phyloP scores from a whole-genome alignment of 768 basidiomycete species.

The Amylocystis lapponica region DNA sequence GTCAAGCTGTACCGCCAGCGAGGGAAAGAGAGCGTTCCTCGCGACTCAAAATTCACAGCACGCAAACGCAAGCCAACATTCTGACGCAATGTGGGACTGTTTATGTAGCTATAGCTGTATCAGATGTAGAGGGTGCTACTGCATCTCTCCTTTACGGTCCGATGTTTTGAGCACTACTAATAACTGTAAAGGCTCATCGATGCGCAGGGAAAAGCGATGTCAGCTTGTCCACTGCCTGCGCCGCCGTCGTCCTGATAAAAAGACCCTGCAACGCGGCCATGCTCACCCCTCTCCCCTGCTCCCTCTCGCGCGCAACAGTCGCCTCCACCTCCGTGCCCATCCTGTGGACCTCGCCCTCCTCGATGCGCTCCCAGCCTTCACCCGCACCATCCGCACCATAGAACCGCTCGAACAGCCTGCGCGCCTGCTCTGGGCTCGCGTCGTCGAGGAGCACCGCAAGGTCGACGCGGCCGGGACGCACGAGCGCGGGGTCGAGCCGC shows the following conservation, averaged over 20 bases:
- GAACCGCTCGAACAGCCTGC: slow-evolving; percentile 74
- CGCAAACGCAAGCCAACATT: slow-evolving; percentile 79
- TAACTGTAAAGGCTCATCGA: no score
- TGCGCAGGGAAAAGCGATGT: slow-evolving; percentile 32
- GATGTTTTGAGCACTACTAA: no score
- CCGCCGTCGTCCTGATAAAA: slow-evolving; percentile 74
- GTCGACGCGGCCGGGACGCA: slow-evolving; percentile 95
- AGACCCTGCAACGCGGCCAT: slow-evolving; percentile 97
- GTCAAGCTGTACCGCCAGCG: slow-evolving; percentile 80
- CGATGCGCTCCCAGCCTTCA: slow-evolving; percentile 24
- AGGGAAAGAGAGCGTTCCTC: slow-evolving; percentile 80
- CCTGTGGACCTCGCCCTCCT: slow-evolving; percentile 33
- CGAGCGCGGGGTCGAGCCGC: slow-evolving; percentile 86
- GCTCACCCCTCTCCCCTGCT: slow-evolving; percentile 58
- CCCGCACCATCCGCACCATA: slow-evolving; percentile 45
- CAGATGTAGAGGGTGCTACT: no score
- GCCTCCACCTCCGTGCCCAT: slow-evolving; percentile 50
- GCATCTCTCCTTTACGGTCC: no score
- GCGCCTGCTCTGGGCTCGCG: slow-evolving; percentile 76
- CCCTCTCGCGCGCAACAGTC: slow-evolving; percentile 49
- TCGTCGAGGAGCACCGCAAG: slow-evolving; percentile 80
- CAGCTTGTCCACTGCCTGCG: slow-evolving; percentile 48
- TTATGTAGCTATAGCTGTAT: no score
- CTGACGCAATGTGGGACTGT: no score
- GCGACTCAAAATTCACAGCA: slow-evolving; percentile 88